phyloP scores from a whole-genome alignment of 139 green algal species.

The Chlamydomonas sp. region DNA sequence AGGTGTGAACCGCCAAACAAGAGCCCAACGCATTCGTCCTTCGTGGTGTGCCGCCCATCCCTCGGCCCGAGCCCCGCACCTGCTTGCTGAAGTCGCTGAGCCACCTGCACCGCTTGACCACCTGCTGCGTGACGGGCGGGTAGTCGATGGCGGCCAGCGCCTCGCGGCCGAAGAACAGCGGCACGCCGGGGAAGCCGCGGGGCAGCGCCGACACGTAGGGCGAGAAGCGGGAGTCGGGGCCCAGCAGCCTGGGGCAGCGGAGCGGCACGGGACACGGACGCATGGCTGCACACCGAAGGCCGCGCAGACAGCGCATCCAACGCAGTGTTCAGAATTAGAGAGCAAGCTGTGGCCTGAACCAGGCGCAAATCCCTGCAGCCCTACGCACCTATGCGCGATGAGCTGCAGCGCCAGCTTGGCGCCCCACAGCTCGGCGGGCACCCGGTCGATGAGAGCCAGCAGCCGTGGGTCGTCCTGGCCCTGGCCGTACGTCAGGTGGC shows the following conservation, averaged over 20 bases:
- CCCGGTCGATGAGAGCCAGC: conserved; percentile 67
- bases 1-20: too few relatives aligned
- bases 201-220: conserved; percentile 79
- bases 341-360: too few relatives aligned
- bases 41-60: too few relatives aligned
- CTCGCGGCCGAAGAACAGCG: conserved; percentile 78
- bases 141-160: conserved; percentile 76
- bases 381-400: conserved; percentile 29
- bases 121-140: conserved; percentile 76
- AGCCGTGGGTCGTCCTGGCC: conserved; percentile 54
- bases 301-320: background rate
- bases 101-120: conserved; percentile 37
- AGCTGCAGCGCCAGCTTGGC: conserved; percentile 69
- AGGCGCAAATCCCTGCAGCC: too few relatives aligned
- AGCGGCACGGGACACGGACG: too few relatives aligned
- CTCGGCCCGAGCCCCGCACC: too few relatives aligned
- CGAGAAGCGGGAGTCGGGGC: conserved; percentile 52
- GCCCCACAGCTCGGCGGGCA: conserved; percentile 84
- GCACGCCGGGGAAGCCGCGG: conserved; percentile 71
- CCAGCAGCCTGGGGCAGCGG: conserved; percentile 11
- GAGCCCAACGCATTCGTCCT: background rate
- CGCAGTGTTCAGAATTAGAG: too few relatives aligned
- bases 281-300: too few relatives aligned
- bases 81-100: conserved; percentile 43
- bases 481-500: conserved; percentile 74